A percentile compares a stretch with the other conserved stretches of the same genome.
Conservation (phyloP, 768 basidiomycete species). For the Boletellus sp. region DNA sequence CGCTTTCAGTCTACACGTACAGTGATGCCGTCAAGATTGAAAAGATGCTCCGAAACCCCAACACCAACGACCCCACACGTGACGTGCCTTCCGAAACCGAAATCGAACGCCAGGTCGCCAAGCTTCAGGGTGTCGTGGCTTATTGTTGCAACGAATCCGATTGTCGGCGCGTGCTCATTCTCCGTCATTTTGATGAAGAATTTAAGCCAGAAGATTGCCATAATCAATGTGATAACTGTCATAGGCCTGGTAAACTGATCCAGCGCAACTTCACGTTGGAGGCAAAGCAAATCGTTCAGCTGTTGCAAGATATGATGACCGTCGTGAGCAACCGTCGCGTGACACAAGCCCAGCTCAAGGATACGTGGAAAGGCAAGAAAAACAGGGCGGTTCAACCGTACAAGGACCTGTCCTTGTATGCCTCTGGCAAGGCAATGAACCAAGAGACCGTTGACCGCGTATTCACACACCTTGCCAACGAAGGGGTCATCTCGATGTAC, state of each 20-base stretch:
- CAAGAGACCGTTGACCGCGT: slow-evolving; percentile 61
- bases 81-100: slow-evolving; percentile 41
- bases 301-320: slow-evolving; percentile 48
- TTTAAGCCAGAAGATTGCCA: slow-evolving; percentile 69
- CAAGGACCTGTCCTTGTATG: slow-evolving; percentile 50
- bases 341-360: slow-evolving; percentile 57
- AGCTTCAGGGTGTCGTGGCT: slow-evolving; percentile 64
- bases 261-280: slow-evolving; percentile 58
- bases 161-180: slow-evolving; percentile 84
- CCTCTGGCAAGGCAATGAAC: slow-evolving; percentile 47
- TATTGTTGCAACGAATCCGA: slow-evolving; percentile 80
- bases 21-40: slow-evolving; percentile 54
- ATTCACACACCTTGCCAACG: slow-evolving; percentile 51
- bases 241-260: slow-evolving; percentile 41
- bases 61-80: slow-evolving; percentile 35
- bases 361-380: slow-evolving; percentile 65
- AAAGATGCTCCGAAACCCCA: slow-evolving; percentile 58
- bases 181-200: slow-evolving; percentile 82
- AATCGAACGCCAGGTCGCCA: slow-evolving; percentile 62
- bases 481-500: slow-evolving; percentile 47
- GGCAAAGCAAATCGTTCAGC: slow-evolving; percentile 52
- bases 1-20: slow-evolving; percentile 56
- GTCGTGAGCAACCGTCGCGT: slow-evolving; percentile 38
- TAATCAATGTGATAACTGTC: slow-evolving; percentile 81
- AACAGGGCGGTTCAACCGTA: slow-evolving; percentile 38